phyloP scores from a whole-genome alignment of 1,139 yeast species.

The Lodderomyces theae region DNA sequence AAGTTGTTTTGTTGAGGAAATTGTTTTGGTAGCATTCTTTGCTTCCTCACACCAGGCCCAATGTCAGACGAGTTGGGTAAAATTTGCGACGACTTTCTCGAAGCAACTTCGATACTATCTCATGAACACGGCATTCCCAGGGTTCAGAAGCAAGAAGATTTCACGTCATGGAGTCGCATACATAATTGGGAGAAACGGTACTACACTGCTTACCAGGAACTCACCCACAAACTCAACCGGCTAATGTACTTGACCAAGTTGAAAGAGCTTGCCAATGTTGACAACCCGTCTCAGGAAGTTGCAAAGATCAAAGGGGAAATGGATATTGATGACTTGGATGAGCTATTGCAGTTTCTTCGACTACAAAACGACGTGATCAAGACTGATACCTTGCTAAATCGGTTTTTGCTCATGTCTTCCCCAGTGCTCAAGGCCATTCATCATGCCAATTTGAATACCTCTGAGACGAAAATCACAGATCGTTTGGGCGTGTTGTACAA shows the following conservation, averaged over 20 bases:
- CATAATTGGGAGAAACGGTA: constrained; percentile 23
- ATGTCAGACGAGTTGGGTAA: constrained; percentile 21
- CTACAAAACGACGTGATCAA: constrained; percentile 25
- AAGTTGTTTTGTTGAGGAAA: not conserved
- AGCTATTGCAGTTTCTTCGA: constrained; percentile 21
- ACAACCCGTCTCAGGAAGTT: not conserved
- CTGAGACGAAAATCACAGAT: constrained; percentile 29
- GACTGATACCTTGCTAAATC: constrained; percentile 24
- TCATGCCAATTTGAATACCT: constrained; percentile 28
- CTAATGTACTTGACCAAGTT: constrained; percentile 29
- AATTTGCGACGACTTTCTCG: constrained; percentile 23
- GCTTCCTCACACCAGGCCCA: not conserved
- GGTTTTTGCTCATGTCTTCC: constrained; percentile 24
- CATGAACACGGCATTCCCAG: constrained; percentile 31
- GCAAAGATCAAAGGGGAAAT: constrained; percentile 9
- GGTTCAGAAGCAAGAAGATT: constrained; percentile 7
- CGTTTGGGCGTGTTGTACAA: constrained; percentile 20
- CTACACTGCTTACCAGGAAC: constrained; percentile 18
- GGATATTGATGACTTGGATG: constrained; percentile 18
- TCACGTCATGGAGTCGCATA: constrained; percentile 8
- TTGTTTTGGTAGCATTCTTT: not conserved
- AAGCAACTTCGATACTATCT: constrained; percentile 22
- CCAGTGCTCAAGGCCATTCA: constrained; percentile 37
- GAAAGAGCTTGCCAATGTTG: constrained; percentile 7
- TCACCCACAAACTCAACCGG: constrained; percentile 25